Base-by-base conservation (phyloP, 495 filamentous ascomycete species). In the Aspergillus conjunctus region DNA sequence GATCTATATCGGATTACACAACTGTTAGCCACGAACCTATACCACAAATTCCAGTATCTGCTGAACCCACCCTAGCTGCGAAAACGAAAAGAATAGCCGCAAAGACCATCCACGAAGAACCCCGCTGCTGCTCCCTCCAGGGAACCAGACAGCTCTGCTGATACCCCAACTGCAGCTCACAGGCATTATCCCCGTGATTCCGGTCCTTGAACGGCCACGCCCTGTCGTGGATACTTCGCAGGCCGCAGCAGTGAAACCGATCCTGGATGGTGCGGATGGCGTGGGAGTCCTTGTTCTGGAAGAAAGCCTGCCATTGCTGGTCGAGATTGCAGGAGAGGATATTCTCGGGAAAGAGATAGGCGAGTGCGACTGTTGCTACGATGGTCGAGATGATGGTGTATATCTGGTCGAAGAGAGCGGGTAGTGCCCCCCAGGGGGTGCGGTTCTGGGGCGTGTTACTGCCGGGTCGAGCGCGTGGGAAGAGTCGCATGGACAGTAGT, bases 211-310 rank as follows among this genome's bases (percentile, higher is more conserved):
- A 88, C 10, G 87, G 88, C 75, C 77, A 88, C 0, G 80, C 79
- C 56, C 77, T 77, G 63, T 91, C 86, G 53, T 67, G 73, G 5
- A 79, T 64, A 20, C 75, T 80, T 30, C 74, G 73, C 12, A 88
- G 73, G 3, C 88, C 88, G 59, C 88, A 91, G 70, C 88, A 91
- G 9, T 79, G 64, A 41, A 90, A 78, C 0, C 73, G 62, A 68
- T 90, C 85, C 57, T 91, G 87, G 59, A 91, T 88, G 9, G 69
- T 51, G 50, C 81, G 71, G 55, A 91, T 85, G 10, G 75, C 68
- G 17, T 73, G 66, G 1, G 58, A 75, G 54, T 88, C 68, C 61
- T 85, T 81, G 0, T 54, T 34, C 0, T 60, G 62, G 60, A 79
- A 90, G 54, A 87, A 64, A 2, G 43, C 22, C 45, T 73, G 66